Conservation (phyloP, 2,329 filamentous ascomycete species). For the Stagonosporopsis chrysanthemi region DNA sequence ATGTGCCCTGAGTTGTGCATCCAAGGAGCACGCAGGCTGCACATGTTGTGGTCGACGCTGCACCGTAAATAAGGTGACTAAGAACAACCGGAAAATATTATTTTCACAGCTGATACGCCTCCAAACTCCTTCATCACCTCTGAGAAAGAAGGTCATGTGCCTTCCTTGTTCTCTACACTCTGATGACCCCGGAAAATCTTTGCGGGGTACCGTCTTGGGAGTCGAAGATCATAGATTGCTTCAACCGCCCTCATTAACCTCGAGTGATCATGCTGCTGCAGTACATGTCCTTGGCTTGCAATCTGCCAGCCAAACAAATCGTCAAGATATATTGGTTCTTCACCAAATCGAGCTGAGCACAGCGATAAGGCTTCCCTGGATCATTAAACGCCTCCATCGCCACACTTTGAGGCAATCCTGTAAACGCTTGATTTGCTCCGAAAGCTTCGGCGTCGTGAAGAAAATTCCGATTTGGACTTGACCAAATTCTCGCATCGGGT, state of each 20-base stretch:
- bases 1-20: no score
- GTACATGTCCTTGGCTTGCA: conserved; percentile 2
- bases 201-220: conserved; percentile 22
- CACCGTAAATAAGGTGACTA: no score
- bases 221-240: conserved; percentile 8
- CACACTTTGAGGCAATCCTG: conserved; percentile 9
- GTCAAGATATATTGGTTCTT: neutral
- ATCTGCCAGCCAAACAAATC: neutral
- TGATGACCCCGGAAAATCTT: conserved; percentile 13
- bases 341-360: neutral
- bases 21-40: no score
- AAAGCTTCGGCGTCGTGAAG: neutral
- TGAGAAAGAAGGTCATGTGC: neutral
- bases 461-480: neutral
- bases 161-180: neutral
- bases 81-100: no score
- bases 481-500: neutral
- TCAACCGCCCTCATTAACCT: neutral
- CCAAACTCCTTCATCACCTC: no score
- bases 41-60: no score
- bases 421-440: conserved; percentile 8
- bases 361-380: conserved; percentile 1
- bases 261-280: neutral
- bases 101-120: no score
- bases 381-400: conserved; percentile 2